Evolutionary conservation across 768 basidiomycete genomes (phyloP), one percentile per base, ranked within the genome.

Genomic region (Phylloporus sp.): DNA sequence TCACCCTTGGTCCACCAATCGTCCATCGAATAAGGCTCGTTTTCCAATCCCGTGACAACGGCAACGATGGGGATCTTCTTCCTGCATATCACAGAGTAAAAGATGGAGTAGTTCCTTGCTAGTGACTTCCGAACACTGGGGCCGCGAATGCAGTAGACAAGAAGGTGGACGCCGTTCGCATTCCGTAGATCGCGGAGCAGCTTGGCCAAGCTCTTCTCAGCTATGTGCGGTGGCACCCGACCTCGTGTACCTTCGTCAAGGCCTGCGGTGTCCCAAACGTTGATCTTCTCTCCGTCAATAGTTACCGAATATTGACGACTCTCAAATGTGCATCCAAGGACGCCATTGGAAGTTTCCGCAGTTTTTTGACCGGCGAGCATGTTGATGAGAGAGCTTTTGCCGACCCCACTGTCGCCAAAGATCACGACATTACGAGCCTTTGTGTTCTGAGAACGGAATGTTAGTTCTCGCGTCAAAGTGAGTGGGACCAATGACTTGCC

Each of bases 361-460:
- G 49, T 52, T 11, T 66, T 53, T 5, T 41, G 15, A 24, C 67
- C 69, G 26, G 59, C 59, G 18, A 77, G 54, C 70, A 77, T 67
- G 59, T 77, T 77, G 43, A 78, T 59, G 2, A 77, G 53, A 3
- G 72, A 73, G 51, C 76, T 77, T 57, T 78, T 77, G 12, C 72
- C 70, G 3, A 70, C 54, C 15, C 76, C 76, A 4, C 69, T 68
- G 39, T 76, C 73, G 1, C 76, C 76, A 36, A 77, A 77, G 20
- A 77, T 40, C 15, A 77, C 62, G n/a, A 77, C 45, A 45, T 77
- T 77, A 24, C 54, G 62, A 24, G 16, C 20, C 29, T 51, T 53
- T 4, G 26, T 24, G 16, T 32, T 9, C 58, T 60, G 35, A 50
- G 32, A 43, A 16, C 5, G 20, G 12, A 34, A 16, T 1, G 26